Percentiles rank a stretch among this genome's conserved stretches.
Evolutionary conservation across 2,329 filamentous ascomycete genomes (phyloP).

Genomic region (Pezicula rhizophila): DNA sequence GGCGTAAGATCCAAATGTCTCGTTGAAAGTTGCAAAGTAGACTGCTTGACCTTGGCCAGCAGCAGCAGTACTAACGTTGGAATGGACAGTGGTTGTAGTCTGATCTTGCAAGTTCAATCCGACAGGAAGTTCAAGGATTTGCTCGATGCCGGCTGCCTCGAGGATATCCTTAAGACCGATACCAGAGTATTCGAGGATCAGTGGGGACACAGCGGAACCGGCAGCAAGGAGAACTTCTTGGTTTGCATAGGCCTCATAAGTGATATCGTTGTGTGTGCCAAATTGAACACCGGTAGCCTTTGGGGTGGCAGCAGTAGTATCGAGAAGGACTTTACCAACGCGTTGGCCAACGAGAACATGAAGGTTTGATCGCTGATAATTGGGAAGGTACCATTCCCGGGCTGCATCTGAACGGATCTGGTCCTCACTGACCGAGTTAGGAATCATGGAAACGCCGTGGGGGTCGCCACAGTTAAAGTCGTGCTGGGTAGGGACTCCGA

Average conservation of each 20-base stretch:
- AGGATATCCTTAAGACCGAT: conserved; percentile 15
- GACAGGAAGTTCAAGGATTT: conserved; percentile 24
- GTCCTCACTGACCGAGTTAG: conserved; percentile 18
- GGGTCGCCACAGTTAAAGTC: conserved; percentile 21
- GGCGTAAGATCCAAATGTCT: conserved; percentile 19
- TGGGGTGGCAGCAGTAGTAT: conserved; percentile 4
- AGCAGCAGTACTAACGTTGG: conserved; percentile 7
- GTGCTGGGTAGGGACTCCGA: conserved; percentile 11
- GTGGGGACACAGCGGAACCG: conserved; percentile 21
- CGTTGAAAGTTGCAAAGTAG: conserved; percentile 25
- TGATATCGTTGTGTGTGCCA: conserved; percentile 17
- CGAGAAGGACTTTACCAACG: conserved; percentile 21
- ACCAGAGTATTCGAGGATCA: conserved; percentile 25
- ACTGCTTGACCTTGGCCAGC: conserved; percentile 22
- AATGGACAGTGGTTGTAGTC: conserved; percentile 19
- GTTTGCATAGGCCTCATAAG: conserved; percentile 17
- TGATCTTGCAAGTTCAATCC: conserved; percentile 27
- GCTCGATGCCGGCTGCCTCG: conserved; percentile 4
- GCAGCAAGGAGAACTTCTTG: conserved; percentile 25
- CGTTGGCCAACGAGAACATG: conserved; percentile 22
- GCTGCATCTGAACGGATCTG: conserved; percentile 21
- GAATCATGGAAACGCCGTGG: conserved; percentile 26
- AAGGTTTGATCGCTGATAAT: conserved; percentile 11
- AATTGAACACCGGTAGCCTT: conserved; percentile 23
- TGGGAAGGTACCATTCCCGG: conserved; percentile 24